A percentile compares a stretch with the other conserved stretches of the same genome.
These are phyloP conservation scores for Crithidia fasciculata DNA, from an alignment of 208 protist genomes.

Conservation along the genomic window DNA sequence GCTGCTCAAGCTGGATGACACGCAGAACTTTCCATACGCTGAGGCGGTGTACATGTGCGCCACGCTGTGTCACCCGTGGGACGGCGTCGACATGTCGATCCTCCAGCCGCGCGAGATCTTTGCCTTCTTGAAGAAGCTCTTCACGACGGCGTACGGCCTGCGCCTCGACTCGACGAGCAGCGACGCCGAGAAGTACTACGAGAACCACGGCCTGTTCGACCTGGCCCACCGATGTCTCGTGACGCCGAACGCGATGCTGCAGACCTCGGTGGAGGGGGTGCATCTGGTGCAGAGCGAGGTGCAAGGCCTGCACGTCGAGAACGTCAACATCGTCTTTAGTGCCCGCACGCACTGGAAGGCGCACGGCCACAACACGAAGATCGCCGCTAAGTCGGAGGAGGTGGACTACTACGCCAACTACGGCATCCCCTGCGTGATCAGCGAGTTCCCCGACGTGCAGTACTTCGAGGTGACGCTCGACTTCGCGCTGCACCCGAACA, in stretches of 20 bases:
- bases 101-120: conserved; percentile 79
- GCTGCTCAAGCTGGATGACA: conserved; percentile 36
- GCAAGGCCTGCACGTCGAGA: conserved; percentile 82
- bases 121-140: conserved; percentile 58
- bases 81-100: conserved; percentile 86
- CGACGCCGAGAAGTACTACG: conserved; percentile 40
- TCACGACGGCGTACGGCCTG: conserved; percentile 36
- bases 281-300: conserved; percentile 83
- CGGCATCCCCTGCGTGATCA: conserved; percentile 69
- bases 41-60: conserved; percentile 72
- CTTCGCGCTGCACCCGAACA: conserved; percentile 50
- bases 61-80: conserved; percentile 86
- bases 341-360: conserved; percentile 84
- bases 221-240: conserved; percentile 72
- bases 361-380: conserved; percentile 38
- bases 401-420: conserved; percentile 72
- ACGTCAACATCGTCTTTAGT: conserved; percentile 66
- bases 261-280: conserved; percentile 66
- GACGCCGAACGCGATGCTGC: conserved; percentile 80
- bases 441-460: conserved; percentile 78
- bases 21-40: conserved; percentile 36
- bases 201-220: conserved; percentile 68
- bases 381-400: conserved; percentile 38
- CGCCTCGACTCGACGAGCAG: conserved; percentile 21
- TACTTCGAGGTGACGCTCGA: conserved; percentile 89